Base-by-base conservation (phyloP, 768 basidiomycete genomes). In the Sporobolomyces pararoseus region DNA sequence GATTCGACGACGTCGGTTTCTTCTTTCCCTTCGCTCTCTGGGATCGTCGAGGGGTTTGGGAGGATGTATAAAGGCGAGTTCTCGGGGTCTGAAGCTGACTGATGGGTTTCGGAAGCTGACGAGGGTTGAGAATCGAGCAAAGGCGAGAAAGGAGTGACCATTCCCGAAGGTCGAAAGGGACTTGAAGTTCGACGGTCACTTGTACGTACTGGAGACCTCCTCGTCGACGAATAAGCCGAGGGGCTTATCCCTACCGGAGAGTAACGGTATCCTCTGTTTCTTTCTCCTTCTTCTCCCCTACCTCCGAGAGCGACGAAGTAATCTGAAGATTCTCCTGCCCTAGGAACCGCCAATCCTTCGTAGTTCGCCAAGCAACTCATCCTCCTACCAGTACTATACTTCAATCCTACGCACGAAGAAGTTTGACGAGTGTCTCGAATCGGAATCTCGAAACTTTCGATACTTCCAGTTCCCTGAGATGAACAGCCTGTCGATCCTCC, bases 361-460 rank as follows among this genome's bases (percentile, higher is more conserved):
- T 66, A 66, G 12, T 4, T 59, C 49, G 65, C 65, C 23, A 66
- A 34, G 29, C 65, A 51, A 23, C 55, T 59, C 57, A 59, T 21
- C 37, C 65, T 50, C 27, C 65, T 27, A 7, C 65, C 65, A 21
- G 44, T 66, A 17, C 12, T 19, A 47, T 52, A 66, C 34, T 27
- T 50, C 6, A 66, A 13, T 5, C 55, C 65, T 13, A n/a, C 39
- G 34, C 25, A 2, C 35, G 23, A 39, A 35, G 63, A 39, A 9
- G 39, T 12, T 42, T 25, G 35, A 12, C 58, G 44, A 27, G 32
- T 37, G 25, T 65, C 64, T 21, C 35, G 9, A 46, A 65, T 50
- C n/a, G 53, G 64, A n/a, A 57, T 55, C 19, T 65, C 54, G 54
- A 35, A 65, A 47, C 64, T 65, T 53, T 65, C 54, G 27, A 25